Conservation (phyloP, 495 filamentous ascomycete genomes). For the Lichina pygmaea region DNA sequence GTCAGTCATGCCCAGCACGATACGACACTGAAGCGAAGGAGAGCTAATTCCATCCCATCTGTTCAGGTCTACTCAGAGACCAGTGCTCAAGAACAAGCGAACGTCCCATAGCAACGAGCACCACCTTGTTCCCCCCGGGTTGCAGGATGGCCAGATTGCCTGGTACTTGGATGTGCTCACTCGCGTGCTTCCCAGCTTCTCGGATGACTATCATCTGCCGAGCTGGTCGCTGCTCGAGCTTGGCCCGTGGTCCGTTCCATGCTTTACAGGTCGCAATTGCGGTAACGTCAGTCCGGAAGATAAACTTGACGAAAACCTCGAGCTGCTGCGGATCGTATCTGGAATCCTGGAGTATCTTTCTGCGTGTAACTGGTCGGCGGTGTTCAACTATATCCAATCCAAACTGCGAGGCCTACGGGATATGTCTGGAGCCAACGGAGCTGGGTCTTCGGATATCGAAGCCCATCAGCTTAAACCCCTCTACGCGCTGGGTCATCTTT, state of each 20-base stretch:
- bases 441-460: background rate
- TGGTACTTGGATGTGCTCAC: slow-evolving; percentile 9
- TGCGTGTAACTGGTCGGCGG: slow-evolving; percentile 27
- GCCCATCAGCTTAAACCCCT: slow-evolving; percentile 17
- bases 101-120: background rate
- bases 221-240: background rate
- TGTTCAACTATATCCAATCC: slow-evolving; percentile 22
- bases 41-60: no score
- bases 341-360: slow-evolving; percentile 28
- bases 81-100: no score
- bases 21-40: no score
- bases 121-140: slow-evolving; percentile 8
- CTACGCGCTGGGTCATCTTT: slow-evolving; percentile 27
- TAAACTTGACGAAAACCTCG: slow-evolving; percentile 3
- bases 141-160: slow-evolving; percentile 10
- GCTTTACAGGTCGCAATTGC: background rate
- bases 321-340: slow-evolving; percentile 9
- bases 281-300: background rate
- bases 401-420: slow-evolving; percentile 1
- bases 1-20: no score
- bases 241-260: background rate
- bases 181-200: slow-evolving; percentile 6
- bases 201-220: slow-evolving; percentile 4
- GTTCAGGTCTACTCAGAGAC: no score
- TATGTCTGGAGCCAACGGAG: background rate